A percentile compares a stretch with the other conserved stretches of the same genome.
Conservation (phyloP, 768 basidiomycete species). For the Fomitopsis serialis region DNA sequence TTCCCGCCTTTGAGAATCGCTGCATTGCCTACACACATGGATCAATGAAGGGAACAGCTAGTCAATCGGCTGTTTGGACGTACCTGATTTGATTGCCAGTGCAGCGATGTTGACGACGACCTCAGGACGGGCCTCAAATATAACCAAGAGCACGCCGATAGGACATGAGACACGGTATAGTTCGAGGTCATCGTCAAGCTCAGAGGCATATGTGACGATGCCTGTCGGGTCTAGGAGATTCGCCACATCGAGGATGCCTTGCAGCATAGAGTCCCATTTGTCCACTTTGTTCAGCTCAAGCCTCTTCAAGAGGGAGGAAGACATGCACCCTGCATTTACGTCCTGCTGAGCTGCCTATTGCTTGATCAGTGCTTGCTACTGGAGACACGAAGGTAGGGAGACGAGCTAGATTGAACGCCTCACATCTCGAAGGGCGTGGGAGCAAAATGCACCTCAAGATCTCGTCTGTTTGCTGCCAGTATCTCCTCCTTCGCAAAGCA, state of each 20-base stretch:
- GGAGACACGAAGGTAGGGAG: not conserved
- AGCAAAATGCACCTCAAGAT: constrained; percentile 60
- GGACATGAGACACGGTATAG: constrained; percentile 94
- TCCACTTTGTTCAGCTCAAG: constrained; percentile 74
- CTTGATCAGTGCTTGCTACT: not conserved
- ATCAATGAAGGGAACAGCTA: not conserved
- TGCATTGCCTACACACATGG: constrained; percentile 66
- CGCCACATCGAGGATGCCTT: constrained; percentile 86
- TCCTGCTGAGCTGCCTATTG: constrained; percentile 68
- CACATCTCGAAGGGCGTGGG: not conserved
- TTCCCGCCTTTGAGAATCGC: constrained; percentile 98
- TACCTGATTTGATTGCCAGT: constrained; percentile 94
- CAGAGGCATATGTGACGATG: constrained; percentile 79
- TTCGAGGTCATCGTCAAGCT: constrained; percentile 82
- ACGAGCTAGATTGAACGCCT: not conserved
- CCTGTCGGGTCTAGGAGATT: constrained; percentile 84
- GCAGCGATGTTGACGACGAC: constrained; percentile 97
- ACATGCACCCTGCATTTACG: constrained; percentile 81
- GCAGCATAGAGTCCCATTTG: constrained; percentile 94
- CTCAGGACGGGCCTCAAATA: constrained; percentile 96
- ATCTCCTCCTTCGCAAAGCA: constrained; percentile 61
- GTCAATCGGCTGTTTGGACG: constrained; percentile 19
- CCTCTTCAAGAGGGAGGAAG: constrained; percentile 76
- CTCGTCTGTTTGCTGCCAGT: constrained; percentile 73
- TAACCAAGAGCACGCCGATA: constrained; percentile 92